A percentile compares a stretch with the other conserved stretches of the same genome.
Evolutionary conservation across 2,329 filamentous ascomycete species (phyloP).

Genomic region (Trichophyton simii): DNA sequence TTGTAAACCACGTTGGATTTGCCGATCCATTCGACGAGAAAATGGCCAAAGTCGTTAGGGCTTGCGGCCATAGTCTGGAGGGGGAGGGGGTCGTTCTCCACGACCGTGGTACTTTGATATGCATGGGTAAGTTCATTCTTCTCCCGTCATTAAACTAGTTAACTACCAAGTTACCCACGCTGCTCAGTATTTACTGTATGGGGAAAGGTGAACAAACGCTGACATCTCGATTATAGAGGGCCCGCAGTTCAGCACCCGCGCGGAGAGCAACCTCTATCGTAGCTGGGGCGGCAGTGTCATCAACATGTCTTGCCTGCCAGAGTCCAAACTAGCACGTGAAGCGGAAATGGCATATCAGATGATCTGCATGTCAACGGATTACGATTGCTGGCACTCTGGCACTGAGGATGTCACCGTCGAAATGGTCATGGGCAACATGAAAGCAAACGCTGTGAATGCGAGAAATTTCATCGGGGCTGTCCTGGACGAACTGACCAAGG

Average conservation of each 20-base stretch:
- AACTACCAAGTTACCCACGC: not conserved
- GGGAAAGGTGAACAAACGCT: not conserved
- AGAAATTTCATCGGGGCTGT: slow-evolving; percentile 67
- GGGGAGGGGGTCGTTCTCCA: slow-evolving; percentile 79
- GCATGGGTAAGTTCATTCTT: slow-evolving; percentile 57
- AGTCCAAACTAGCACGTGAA: slow-evolving; percentile 91
- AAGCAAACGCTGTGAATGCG: slow-evolving; percentile 79
- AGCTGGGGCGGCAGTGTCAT: slow-evolving; percentile 88
- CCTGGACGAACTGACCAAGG: slow-evolving; percentile 68
- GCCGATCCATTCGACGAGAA: slow-evolving; percentile 83
- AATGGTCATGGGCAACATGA: slow-evolving; percentile 97
- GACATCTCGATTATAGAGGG: slow-evolving; percentile 51
- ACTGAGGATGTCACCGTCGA: slow-evolving; percentile 75
- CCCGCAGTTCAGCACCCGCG: slow-evolving; percentile 93
- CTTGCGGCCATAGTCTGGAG: slow-evolving; percentile 62
- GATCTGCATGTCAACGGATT: slow-evolving; percentile 99
- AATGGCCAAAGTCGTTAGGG: slow-evolving; percentile 62
- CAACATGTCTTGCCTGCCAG: slow-evolving; percentile 94
- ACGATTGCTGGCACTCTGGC: slow-evolving; percentile 84
- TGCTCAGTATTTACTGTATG: not conserved
- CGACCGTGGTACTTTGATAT: slow-evolving; percentile 70
- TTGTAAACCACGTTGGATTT: slow-evolving; percentile 90
- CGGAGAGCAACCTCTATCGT: slow-evolving; percentile 91
- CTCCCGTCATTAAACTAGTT: not conserved
- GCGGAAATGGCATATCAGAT: slow-evolving; percentile 95